Evolutionary conservation across 2,329 filamentous ascomycete genomes (phyloP).

Genomic region (Claviceps fusiformis): DNA sequence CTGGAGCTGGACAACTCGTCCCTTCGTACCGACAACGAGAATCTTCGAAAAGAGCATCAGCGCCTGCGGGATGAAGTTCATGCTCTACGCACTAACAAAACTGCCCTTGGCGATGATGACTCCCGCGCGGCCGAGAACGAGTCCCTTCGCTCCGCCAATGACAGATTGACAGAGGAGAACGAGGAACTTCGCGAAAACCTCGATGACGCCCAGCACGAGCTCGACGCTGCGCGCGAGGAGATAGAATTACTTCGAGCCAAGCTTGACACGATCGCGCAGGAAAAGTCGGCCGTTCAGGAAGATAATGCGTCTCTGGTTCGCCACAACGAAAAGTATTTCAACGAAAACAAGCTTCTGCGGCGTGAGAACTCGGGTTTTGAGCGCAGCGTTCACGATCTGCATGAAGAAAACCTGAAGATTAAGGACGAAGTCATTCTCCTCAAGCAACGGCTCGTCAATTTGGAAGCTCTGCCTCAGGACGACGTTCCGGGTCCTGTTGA

Average conservation of each 20-base stretch:
- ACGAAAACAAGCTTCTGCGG: slow-evolving; percentile 35
- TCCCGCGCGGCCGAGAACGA: slow-evolving; percentile 30
- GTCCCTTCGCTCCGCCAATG: slow-evolving; percentile 28
- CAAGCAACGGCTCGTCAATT: slow-evolving; percentile 31
- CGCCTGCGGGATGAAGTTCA: slow-evolving; percentile 26
- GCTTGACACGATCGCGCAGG: slow-evolving; percentile 24
- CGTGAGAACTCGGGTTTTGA: slow-evolving; percentile 35
- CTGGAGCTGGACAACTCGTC: slow-evolving; percentile 28
- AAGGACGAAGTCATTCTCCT: slow-evolving; percentile 33
- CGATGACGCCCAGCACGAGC: slow-evolving; percentile 26
- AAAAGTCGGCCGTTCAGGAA: slow-evolving; percentile 31
- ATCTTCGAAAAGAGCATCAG: slow-evolving; percentile 21
- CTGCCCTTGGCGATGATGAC: slow-evolving; percentile 25
- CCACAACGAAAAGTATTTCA: slow-evolving; percentile 41
- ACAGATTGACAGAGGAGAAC: slow-evolving; percentile 28
- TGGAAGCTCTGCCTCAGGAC: slow-evolving; percentile 23
- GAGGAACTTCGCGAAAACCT: slow-evolving; percentile 29
- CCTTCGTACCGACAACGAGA: slow-evolving; percentile 27
- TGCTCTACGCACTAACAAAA: slow-evolving; percentile 27
- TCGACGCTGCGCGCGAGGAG: slow-evolving; percentile 27
- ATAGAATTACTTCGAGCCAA: slow-evolving; percentile 26
- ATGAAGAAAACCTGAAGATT: slow-evolving; percentile 32
- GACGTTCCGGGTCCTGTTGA: slow-evolving; percentile 22
- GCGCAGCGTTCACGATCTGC: slow-evolving; percentile 30
- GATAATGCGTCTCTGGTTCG: slow-evolving; percentile 39